Evolutionary conservation across 371 early-diverging fungal species (phyloP), one percentile per base, ranked within the genome.

Genomic region (Coemansia sp.): DNA sequence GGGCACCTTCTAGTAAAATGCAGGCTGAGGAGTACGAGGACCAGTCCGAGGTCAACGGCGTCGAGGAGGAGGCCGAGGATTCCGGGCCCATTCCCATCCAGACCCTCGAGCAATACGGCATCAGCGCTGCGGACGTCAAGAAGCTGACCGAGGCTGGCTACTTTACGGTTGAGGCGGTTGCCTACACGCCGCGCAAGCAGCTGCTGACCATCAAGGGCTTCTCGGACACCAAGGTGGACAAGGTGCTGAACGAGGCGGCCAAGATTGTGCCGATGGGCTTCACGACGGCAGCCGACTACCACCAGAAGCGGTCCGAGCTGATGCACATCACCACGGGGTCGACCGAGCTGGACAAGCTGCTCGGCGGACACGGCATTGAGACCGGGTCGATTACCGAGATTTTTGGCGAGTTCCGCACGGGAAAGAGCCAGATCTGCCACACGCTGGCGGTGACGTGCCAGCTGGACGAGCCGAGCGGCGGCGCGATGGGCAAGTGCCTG

Each of bases 391-490:
- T 99, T 59, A 99, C 99, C 16, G 99, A 99, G 77, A 83, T 99
- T 3, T 99, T 99, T 89, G 99, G 99, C 31, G 99, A 99, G 80
- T 99, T 99, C 78, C 85, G 99, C 68, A 99, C 99, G 2, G 99
- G 99, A 69, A 99, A 99, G 82, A 94, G 95, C 63, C 99, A 99
- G 80, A 62, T 99, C 16, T 99, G 99, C 79, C 99, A 99, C 74
- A 99, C 94, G 61, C 79, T 99, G 16, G 95, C 99, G 2, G 99
- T 99, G 20, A 95, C 97, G 16, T 95, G 95, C 67, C 99, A 99
- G 88, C 86, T 99, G 91, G 74, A 74, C 56, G 74, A 49, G 90
- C 93, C 70, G 96, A 99, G 88, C 85, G 98, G 98, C 2, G 99
- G 99, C 4, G 98, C 90, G 9, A 93, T 90, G 78, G 99, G 99